Conservation (phyloP, 805 yeast species). For the Saccharomycopsis amapae region DNA sequence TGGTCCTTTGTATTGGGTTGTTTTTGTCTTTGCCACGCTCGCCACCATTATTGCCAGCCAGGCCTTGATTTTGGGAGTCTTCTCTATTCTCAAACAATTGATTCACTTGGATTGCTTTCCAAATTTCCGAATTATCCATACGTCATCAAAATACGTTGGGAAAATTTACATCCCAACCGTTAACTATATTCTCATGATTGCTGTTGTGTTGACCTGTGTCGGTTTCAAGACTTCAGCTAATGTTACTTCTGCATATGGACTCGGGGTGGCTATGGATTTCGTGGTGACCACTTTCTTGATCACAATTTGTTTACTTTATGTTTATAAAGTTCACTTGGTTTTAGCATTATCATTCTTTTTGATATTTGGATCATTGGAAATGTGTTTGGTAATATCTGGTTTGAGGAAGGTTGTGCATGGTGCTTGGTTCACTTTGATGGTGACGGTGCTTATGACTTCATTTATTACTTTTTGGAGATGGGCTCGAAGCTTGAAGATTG, state of each 20-base stretch:
- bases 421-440: slow-evolving; percentile 54
- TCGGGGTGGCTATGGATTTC: slow-evolving; percentile 51
- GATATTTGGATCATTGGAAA: slow-evolving; percentile 42
- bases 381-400: slow-evolving; percentile 40
- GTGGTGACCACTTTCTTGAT: slow-evolving; percentile 44
- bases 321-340: slow-evolving; percentile 33
- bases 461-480: slow-evolving; percentile 44
- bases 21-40: slow-evolving; percentile 46
- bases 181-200: slow-evolving; percentile 44
- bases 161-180: slow-evolving; percentile 46
- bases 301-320: slow-evolving; percentile 39
- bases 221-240: slow-evolving; percentile 43
- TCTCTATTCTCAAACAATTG: slow-evolving; percentile 44
- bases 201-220: slow-evolving; percentile 43
- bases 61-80: slow-evolving; percentile 50
- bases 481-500: slow-evolving; percentile 35
- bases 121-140: slow-evolving; percentile 37
- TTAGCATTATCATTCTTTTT: slow-evolving; percentile 32
- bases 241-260: slow-evolving; percentile 55
- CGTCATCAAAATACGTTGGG: slow-evolving; percentile 39
- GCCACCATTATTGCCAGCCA: slow-evolving; percentile 56
- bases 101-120: slow-evolving; percentile 52
- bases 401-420: slow-evolving; percentile 48
- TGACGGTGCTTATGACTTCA: slow-evolving; percentile 32
- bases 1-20: slow-evolving; percentile 41